These are phyloP conservation scores for Fagopyrum tataricum DNA, from an alignment of 148 eudicot genomes.

Conservation along the genomic window DNA sequence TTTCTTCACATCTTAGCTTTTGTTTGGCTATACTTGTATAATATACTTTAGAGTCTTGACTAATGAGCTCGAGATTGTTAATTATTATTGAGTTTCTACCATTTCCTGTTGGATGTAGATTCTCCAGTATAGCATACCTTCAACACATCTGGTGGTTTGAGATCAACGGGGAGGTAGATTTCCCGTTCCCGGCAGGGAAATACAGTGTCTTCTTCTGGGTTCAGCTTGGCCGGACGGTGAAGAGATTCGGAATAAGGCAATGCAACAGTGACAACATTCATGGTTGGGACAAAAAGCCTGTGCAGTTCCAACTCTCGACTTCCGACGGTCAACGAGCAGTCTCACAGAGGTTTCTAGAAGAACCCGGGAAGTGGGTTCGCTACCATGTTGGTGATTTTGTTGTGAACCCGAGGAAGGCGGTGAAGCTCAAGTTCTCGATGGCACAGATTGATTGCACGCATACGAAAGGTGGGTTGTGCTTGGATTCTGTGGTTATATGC, in stretches of 20 bases:
- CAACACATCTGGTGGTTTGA: slow-evolving; percentile 92
- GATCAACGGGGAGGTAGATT: slow-evolving; percentile 61
- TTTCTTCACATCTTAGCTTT: slow-evolving; percentile 16
- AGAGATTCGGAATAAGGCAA: slow-evolving; percentile 43
- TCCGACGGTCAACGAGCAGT: slow-evolving; percentile 44
- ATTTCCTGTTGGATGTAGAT: slow-evolving; percentile 33
- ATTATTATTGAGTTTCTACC: background rate
- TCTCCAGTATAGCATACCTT: slow-evolving; percentile 51
- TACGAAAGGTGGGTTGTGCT: slow-evolving; percentile 69
- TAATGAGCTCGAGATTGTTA: no score
- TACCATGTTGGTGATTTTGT: slow-evolving; percentile 66
- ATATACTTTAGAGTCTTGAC: no score
- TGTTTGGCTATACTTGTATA: background rate
- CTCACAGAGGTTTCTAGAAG: slow-evolving; percentile 46
- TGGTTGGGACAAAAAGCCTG: slow-evolving; percentile 70
- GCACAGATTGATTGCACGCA: slow-evolving; percentile 86
- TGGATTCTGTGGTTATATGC: slow-evolving; percentile 62
- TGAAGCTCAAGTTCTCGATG: slow-evolving; percentile 59
- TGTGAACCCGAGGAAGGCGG: slow-evolving; percentile 25
- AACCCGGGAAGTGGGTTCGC: slow-evolving; percentile 56
- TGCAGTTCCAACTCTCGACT: slow-evolving; percentile 56
- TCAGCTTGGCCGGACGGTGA: slow-evolving; percentile 48
- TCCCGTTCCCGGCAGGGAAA: slow-evolving; percentile 64
- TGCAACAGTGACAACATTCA: slow-evolving; percentile 53
- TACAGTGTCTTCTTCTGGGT: slow-evolving; percentile 68